Evolutionary conservation across 306 rosid species (phyloP).

Genomic region (Malus asiatica): DNA sequence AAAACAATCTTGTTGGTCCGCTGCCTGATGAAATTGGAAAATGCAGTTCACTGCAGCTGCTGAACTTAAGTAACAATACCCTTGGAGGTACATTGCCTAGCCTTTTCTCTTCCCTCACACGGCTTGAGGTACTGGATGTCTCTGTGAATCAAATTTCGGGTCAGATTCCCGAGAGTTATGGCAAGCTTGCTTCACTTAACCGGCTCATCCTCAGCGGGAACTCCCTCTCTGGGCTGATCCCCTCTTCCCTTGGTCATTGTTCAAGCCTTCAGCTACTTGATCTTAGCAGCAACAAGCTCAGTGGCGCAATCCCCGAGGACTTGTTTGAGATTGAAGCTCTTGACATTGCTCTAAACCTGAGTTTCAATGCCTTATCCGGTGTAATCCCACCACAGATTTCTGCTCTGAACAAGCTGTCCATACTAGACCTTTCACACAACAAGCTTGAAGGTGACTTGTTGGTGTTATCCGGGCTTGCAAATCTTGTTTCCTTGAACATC

Average conservation of each 20-base stretch:
- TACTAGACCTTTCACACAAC: conserved; percentile 74
- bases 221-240: conserved; percentile 55
- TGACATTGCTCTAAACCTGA: conserved; percentile 72
- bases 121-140: conserved; percentile 66
- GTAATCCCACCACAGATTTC: conserved; percentile 57
- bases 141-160: conserved; percentile 56
- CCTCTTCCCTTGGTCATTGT: conserved; percentile 55
- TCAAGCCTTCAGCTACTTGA: conserved; percentile 69
- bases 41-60: conserved; percentile 64
- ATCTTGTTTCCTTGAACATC: conserved; percentile 74
- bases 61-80: conserved; percentile 73
- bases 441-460: conserved; percentile 58
- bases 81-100: conserved; percentile 56
- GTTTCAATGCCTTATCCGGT: conserved; percentile 61
- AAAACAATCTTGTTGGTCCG: conserved; percentile 53
- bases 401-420: conserved; percentile 53
- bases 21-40: conserved; percentile 62
- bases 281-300: conserved; percentile 60
- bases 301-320: conserved; percentile 57
- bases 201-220: conserved; percentile 53
- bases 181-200: conserved; percentile 53
- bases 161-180: conserved; percentile 46
- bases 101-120: conserved; percentile 49
- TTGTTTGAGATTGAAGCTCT: conserved; percentile 59
- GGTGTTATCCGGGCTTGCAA: conserved; percentile 52